These are phyloP conservation scores for Sclerotinia spermophila DNA, from an alignment of 2,329 filamentous ascomycete species.

Conservation along the genomic window DNA sequence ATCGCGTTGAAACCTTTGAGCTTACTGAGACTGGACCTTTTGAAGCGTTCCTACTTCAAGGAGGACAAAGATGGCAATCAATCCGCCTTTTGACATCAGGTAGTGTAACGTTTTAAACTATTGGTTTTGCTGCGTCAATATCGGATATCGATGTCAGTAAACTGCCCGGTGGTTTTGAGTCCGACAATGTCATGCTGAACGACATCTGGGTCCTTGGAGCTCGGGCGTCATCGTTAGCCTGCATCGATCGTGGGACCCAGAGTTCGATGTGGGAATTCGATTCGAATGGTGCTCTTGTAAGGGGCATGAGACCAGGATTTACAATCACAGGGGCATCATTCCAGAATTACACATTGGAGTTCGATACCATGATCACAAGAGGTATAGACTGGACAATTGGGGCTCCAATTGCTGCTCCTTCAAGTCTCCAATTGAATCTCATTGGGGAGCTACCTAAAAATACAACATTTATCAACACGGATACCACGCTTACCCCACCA, in stretches of 20 bases:
- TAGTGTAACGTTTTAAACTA: constrained; percentile 32
- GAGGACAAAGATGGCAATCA: constrained; percentile 42
- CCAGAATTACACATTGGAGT: background rate
- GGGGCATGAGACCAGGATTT: constrained; percentile 30
- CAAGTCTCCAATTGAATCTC: background rate
- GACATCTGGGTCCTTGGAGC: constrained; percentile 42
- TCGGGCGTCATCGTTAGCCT: constrained; percentile 37
- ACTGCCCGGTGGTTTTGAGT: constrained; percentile 14
- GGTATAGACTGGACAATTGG: background rate
- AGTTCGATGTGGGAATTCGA: constrained; percentile 39
- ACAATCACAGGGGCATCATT: constrained; percentile 24
- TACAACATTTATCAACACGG: constrained; percentile 2
- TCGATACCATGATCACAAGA: background rate
- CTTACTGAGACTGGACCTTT: constrained; percentile 35
- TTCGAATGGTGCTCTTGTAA: constrained; percentile 38
- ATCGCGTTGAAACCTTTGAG: constrained; percentile 24
- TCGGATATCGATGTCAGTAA: background rate
- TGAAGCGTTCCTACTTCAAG: constrained; percentile 40
- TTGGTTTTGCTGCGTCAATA: background rate
- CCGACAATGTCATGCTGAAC: constrained; percentile 36
- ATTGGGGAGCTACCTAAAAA: background rate
- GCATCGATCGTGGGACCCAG: constrained; percentile 40
- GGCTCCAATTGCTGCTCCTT: background rate
- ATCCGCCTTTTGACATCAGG: constrained; percentile 39
- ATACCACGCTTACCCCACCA: background rate